Conservation (phyloP, 371 early-diverging fungal genomes). For the Cokeromyces recurvatus region DNA sequence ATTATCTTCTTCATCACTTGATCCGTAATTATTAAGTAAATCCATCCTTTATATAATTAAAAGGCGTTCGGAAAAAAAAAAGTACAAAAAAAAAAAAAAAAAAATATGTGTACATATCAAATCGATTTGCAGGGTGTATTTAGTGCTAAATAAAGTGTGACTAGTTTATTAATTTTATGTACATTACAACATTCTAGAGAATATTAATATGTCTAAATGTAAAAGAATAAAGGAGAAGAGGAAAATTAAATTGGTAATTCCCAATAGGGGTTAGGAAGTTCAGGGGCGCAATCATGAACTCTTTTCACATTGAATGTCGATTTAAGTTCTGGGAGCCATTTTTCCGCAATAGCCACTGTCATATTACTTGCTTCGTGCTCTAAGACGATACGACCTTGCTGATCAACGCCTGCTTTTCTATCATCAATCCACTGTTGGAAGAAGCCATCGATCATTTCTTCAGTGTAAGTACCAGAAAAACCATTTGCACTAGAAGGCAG, state of each 20-base stretch:
- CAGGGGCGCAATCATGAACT: conserved; percentile 39
- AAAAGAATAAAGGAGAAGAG: too few relatives aligned
- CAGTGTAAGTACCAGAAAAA: conserved; percentile 7
- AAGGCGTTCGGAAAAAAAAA: too few relatives aligned
- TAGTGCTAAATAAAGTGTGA: too few relatives aligned
- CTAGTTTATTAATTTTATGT: too few relatives aligned
- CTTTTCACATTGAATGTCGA: conserved; percentile 32
- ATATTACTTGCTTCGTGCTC: conserved; percentile 47
- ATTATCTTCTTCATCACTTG: conserved; percentile 51
- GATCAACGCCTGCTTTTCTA: conserved; percentile 15
- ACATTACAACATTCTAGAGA: too few relatives aligned
- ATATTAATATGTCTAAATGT: too few relatives aligned
- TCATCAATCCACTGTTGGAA: conserved; percentile 38
- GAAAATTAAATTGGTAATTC: too few relatives aligned
- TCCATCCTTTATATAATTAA: conserved; percentile 32
- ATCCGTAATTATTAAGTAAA: conserved; percentile 46
- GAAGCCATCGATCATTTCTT: conserved; percentile 27
- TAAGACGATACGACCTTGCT: conserved; percentile 43
- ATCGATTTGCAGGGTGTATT: too few relatives aligned
- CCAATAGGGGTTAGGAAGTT: conserved; percentile 43
- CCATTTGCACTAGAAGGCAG: conserved; percentile 27
- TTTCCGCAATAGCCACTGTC: conserved; percentile 33
- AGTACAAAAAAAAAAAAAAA: too few relatives aligned
- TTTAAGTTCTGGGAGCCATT: conserved; percentile 44
- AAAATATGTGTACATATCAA: too few relatives aligned